Evolutionary conservation across 1,139 yeast genomes (phyloP), one percentile per base, ranked within the genome.

Genomic region (Magnusiomyces sp.): DNA sequence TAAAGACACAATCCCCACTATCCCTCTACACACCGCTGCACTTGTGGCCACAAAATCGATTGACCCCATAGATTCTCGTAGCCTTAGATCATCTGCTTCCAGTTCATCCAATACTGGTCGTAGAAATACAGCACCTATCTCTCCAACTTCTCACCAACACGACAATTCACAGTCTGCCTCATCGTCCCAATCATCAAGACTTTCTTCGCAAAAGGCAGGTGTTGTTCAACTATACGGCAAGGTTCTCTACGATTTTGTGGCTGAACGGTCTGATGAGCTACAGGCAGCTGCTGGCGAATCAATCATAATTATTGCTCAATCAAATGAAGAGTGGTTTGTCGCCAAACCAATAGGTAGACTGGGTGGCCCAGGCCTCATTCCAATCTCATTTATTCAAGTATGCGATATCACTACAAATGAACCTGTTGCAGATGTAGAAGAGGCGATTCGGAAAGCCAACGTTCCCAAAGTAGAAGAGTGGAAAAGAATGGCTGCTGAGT

Each of bases 311-410:
- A 92, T 96, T 67, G 98, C 98, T 2, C 97, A 90, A 67, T 95
- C 92, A 62, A 92, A 88, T 53, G 87, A 76, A 58, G 98, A 92
- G 68, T 92, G 98, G 98, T 90, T 89, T 62, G 94, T 92, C 52
- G 97, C 97, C 13, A 92, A 92, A 65, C 97, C 97, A 6, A 86
- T 92, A 49, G 95, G 94, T 55, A 74, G 97, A 49, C 73, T 92
- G 47, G 98, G 98, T 14, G 98, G 97, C 0, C 97, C 97, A 0
- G 98, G 98, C 0, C 73, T 92, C 51, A 95, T 92, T 11, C 98
- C 98, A 0, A 94, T 87, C 2, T 79, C 88, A 29, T 92, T 86
- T 63, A 95, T 92, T 33, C 86, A 87, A 62, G 78, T 92, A 45
- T 80, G 92, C 41, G 95, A 92, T 64, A 76, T 89, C 53, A 72